These are phyloP conservation scores for Jaminaea rosea DNA, from an alignment of 1,284 basidiomycete genomes.

Conservation along the genomic window DNA sequence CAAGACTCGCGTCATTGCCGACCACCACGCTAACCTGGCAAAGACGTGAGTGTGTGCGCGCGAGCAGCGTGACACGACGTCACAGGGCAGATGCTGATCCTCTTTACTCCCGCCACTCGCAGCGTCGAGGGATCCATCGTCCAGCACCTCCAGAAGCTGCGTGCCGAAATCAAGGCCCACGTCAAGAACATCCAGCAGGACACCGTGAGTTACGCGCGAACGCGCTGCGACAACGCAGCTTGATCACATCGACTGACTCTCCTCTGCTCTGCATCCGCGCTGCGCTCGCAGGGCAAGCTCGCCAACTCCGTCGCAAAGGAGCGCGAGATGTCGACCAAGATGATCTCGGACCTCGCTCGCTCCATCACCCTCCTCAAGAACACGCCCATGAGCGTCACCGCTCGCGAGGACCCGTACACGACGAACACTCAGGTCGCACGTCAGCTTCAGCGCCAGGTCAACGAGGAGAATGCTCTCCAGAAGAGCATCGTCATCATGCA, in stretches of 20 bases:
- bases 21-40: constrained; percentile 91
- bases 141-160: constrained; percentile 89
- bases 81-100: too few relatives aligned
- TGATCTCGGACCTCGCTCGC: constrained; percentile 78
- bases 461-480: constrained; percentile 95
- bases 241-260: too few relatives aligned
- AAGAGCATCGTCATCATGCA: constrained; percentile 99
- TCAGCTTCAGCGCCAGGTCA: constrained; percentile 79
- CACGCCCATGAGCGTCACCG: constrained; percentile 76
- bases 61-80: too few relatives aligned
- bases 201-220: too few relatives aligned
- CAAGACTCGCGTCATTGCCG: constrained; percentile 86
- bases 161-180: constrained; percentile 92
- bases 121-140: constrained; percentile 94
- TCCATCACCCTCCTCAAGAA: constrained; percentile 87
- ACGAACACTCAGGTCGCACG: constrained; percentile 71
- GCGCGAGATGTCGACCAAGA: constrained; percentile 76
- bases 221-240: too few relatives aligned
- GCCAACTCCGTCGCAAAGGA: constrained; percentile 88
- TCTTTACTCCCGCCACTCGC: too few relatives aligned
- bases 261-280: too few relatives aligned
- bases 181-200: constrained; percentile 96
- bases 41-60: too few relatives aligned
- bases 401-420: constrained; percentile 73
- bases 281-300: too few relatives aligned